Evolutionary conservation across 2,329 filamentous ascomycete species (phyloP).

Genomic region (Fusarium continuum): DNA sequence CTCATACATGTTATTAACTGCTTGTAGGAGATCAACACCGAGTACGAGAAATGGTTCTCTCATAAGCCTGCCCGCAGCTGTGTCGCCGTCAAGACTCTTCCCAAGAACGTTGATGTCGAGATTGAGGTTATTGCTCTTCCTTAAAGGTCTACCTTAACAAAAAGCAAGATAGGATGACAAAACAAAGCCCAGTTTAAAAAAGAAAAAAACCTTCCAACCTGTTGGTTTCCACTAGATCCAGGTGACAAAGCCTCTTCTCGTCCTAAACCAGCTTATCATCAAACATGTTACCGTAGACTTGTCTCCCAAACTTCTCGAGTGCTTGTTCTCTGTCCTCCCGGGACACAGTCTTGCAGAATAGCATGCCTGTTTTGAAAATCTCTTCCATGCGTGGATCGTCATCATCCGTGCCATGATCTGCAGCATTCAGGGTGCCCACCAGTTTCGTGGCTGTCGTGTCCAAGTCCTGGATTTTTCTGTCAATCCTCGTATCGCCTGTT

Average conservation of each 20-base stretch:
- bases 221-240: neutral
- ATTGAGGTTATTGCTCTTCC: slow-evolving; percentile 87
- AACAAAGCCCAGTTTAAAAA: neutral
- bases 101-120: slow-evolving; percentile 86
- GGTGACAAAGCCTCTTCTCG: no score
- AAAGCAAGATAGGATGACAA: neutral
- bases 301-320: neutral
- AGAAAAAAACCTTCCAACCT: slow-evolving; percentile 1
- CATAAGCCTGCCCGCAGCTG: slow-evolving; percentile 90
- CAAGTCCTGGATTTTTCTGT: neutral
- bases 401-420: no score
- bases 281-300: neutral
- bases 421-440: neutral
- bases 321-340: neutral
- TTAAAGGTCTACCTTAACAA: slow-evolving; percentile 45
- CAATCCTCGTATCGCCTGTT: no score
- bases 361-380: no score
- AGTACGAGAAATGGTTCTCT: slow-evolving; percentile 83
- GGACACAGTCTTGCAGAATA: neutral
- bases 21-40: slow-evolving; percentile 78
- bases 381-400: no score
- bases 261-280: no score
- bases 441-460: neutral
- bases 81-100: slow-evolving; percentile 88
- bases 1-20: neutral